Base-by-base conservation (phyloP, 306 rosid genomes). In the Trifolium dubium region DNA sequence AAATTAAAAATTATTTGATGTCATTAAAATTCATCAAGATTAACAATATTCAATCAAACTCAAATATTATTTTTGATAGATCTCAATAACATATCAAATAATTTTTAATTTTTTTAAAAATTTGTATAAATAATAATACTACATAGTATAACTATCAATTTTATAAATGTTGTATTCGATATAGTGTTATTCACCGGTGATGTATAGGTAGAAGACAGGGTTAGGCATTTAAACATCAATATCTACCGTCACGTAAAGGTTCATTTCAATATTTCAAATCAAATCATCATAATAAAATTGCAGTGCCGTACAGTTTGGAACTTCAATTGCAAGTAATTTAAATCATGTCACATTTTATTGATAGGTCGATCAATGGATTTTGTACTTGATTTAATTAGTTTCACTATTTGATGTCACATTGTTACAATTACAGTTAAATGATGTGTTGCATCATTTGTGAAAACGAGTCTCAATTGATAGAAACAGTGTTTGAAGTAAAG, bases 401-500 rank as follows among this genome's bases (percentile, higher is more conserved):
- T 23, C 23, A 23, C 23, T 23, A 23, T 23, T 23, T 23, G 23
- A 23, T 23, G 23, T 23, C 23, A 23, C 23, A 23, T 23, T 23
- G n/a, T 23, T 23, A 23, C 23, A 23, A 23, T 23, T 23, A 56
- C 65, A 31, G 41, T 60, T 60, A 30, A 76, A 49, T 76, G 81
- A 56, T 30, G 61, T 29, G 79, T 81, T 65, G 58, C 81, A 76
- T 76, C 79, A 71, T 65, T 71, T 56, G 43, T 5, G 17, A 72
- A 67, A 72, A 65, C 63, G 35, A 66, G 44, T 34, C 50, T 67
- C 15, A 50, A 67, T 60, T 61, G 59, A 41, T 61, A 35, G 2
- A 59, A 80, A 73, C 72, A 84, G 75, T 58, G 37, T n/a, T 69
- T 80, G 50, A 44, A 75, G 85, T 74, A 80, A 80, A 67, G 67